These are phyloP conservation scores for Emmonsiellopsis sp. DNA, from an alignment of 2,329 filamentous ascomycete genomes.

Conservation along the genomic window DNA sequence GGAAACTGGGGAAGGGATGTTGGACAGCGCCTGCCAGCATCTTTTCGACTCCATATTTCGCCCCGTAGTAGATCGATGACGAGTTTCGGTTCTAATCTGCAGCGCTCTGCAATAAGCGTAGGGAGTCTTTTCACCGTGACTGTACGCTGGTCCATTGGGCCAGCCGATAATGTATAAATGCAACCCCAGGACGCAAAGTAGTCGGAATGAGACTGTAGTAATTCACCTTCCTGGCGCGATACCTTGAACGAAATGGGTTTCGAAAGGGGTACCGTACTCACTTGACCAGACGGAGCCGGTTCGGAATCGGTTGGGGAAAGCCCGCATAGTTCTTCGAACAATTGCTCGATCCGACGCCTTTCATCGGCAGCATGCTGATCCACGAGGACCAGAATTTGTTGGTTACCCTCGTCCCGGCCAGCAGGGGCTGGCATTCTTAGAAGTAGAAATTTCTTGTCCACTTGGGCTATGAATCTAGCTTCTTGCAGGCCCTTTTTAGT, in stretches of 20 bases:
- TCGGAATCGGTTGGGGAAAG: constrained; percentile 11
- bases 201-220: constrained; percentile 45
- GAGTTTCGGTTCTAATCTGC: constrained; percentile 59
- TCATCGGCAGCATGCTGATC: constrained; percentile 97
- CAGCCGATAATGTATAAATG: constrained; percentile 42
- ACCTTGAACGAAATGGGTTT: constrained; percentile 58
- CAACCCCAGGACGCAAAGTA: constrained; percentile 71
- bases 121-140: constrained; percentile 55
- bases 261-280: constrained; percentile 26
- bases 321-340: constrained; percentile 52
- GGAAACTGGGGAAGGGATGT: neutral
- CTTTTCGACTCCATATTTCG: constrained; percentile 60
- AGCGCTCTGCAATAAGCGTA: constrained; percentile 64
- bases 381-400: constrained; percentile 56
- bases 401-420: neutral
- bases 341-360: constrained; percentile 64
- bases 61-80: constrained; percentile 64
- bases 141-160: constrained; percentile 5
- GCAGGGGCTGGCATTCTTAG: constrained; percentile 33
- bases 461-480: constrained; percentile 65
- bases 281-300: constrained; percentile 2
- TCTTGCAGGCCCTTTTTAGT: constrained; percentile 51
- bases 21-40: constrained; percentile 22
- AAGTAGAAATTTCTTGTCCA: constrained; percentile 85
- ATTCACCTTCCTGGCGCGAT: constrained; percentile 46